Conservation (phyloP, 495 filamentous ascomycete species). For the Chaetomidium leptoderma region DNA sequence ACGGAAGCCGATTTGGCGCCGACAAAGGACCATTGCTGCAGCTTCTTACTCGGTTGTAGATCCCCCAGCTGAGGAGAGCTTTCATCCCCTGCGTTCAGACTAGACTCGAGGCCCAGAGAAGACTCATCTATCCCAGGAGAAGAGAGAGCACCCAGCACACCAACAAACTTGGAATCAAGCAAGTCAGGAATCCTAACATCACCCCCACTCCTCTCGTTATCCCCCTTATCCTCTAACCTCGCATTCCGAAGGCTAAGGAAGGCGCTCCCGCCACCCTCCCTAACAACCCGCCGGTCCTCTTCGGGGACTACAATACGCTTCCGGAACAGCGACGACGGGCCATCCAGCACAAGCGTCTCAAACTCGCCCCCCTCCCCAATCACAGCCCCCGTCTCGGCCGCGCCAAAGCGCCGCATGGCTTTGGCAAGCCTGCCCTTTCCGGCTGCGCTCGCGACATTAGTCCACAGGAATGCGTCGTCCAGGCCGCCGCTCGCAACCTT, state of each 20-base stretch:
- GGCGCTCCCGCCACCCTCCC: constrained; percentile 67
- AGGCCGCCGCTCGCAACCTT: constrained; percentile 92
- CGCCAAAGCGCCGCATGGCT: constrained; percentile 65
- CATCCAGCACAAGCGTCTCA: constrained; percentile 85
- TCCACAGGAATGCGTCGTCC: constrained; percentile 77
- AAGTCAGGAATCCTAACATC: constrained; percentile 44
- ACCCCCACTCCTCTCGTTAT: constrained; percentile 14
- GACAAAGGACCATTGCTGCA: constrained; percentile 26
- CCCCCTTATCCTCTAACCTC: constrained; percentile 49
- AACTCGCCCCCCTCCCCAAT: constrained; percentile 95
- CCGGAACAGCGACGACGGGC: constrained; percentile 67
- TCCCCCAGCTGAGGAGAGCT: not conserved
- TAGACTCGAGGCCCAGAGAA: not conserved
- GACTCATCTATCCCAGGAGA: not conserved
- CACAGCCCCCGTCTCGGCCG: constrained; percentile 60
- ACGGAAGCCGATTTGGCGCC: constrained; percentile 18
- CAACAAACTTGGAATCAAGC: constrained; percentile 45
- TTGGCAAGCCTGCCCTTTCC: constrained; percentile 53
- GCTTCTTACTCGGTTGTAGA: not conserved
- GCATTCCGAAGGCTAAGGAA: constrained; percentile 59
- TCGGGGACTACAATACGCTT: constrained; percentile 61
- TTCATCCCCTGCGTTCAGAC: not conserved
- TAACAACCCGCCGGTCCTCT: constrained; percentile 48
- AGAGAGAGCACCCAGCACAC: constrained; percentile 20
- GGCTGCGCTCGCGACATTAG: constrained; percentile 58